Percentiles rank a stretch among this genome's conserved stretches.
Conservation (phyloP, 2,329 filamentous ascomycete genomes). For the Teratosphaeria epicoccoides region DNA sequence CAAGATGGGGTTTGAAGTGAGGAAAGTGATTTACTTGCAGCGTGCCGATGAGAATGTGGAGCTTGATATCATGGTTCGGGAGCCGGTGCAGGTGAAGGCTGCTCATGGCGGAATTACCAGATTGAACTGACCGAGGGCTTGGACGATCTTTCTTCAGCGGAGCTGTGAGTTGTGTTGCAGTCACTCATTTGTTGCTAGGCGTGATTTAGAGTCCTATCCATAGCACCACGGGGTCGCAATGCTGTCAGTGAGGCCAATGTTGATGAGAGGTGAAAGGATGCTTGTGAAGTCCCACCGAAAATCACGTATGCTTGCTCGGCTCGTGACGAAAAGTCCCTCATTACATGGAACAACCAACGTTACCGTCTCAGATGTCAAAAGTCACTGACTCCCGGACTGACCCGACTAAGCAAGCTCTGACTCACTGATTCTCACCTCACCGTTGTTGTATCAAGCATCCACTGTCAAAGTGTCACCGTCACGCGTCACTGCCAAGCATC, state of each 20-base stretch:
- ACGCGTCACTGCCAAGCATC: not conserved
- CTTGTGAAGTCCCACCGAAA: too few species aligned
- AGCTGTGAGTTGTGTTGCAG: not conserved
- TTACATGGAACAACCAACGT: not conserved
- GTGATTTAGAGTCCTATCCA: not conserved
- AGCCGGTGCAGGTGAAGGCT: slow-evolving; percentile 39
- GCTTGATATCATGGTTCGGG: slow-evolving; percentile 73
- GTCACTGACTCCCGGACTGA: too few species aligned
- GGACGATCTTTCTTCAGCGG: too few species aligned
- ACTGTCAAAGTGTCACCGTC: not conserved
- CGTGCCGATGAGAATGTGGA: slow-evolving; percentile 49
- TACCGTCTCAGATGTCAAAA: not conserved
- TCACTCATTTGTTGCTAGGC: not conserved
- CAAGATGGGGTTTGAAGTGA: slow-evolving; percentile 61
- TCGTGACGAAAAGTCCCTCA: not conserved
- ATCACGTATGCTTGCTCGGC: not conserved
- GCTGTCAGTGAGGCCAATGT: not conserved
- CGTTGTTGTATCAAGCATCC: not conserved
- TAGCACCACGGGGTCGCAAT: not conserved
- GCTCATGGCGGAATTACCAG: not conserved
- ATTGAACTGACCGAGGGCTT: not conserved
- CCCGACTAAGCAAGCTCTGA: too few species aligned
- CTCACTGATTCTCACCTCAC: too few species aligned
- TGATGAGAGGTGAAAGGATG: too few species aligned
- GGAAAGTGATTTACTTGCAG: slow-evolving; percentile 52